Evolutionary conservation across 495 filamentous ascomycete genomes (phyloP).

Genomic region (Bacidia rubella): DNA sequence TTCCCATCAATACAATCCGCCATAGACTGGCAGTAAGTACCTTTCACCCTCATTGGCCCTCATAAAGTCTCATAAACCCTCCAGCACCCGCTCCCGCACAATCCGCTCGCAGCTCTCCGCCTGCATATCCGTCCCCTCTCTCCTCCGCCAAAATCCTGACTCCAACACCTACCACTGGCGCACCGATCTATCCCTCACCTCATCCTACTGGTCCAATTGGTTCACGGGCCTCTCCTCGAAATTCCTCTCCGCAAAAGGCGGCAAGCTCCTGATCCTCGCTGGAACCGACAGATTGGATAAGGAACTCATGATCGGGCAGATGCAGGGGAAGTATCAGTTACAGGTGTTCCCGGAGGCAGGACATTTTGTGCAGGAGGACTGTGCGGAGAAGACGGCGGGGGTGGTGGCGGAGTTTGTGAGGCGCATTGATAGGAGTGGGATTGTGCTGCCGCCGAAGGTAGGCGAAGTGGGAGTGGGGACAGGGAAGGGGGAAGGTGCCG

Average conservation of each 20-base stretch:
- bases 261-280: slow-evolving; percentile 81
- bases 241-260: slow-evolving; percentile 71
- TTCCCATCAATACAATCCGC: slow-evolving; percentile 64
- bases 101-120: slow-evolving; percentile 73
- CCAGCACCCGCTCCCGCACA: slow-evolving; percentile 68
- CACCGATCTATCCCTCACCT: slow-evolving; percentile 70
- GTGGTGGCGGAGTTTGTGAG: slow-evolving; percentile 80
- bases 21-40: slow-evolving; percentile 79
- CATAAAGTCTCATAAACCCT: no score
- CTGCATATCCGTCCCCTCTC: slow-evolving; percentile 70
- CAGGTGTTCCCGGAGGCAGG: slow-evolving; percentile 59
- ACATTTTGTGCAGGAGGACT: slow-evolving; percentile 82
- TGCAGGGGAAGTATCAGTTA: slow-evolving; percentile 79
- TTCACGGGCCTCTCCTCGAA: slow-evolving; percentile 77
- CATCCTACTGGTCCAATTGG: slow-evolving; percentile 92
- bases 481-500: no score
- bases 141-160: slow-evolving; percentile 39
- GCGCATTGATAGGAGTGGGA: slow-evolving; percentile 68
- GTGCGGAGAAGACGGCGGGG: slow-evolving; percentile 74
- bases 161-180: slow-evolving; percentile 62
- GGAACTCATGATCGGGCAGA: slow-evolving; percentile 7
- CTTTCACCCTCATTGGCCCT: not conserved
- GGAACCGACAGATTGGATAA: slow-evolving; percentile 77
- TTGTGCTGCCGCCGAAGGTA: slow-evolving; percentile 89
- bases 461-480: no score